These are phyloP conservation scores for Botrytis sinoallii DNA, from an alignment of 2,329 filamentous ascomycete species.

Conservation along the genomic window DNA sequence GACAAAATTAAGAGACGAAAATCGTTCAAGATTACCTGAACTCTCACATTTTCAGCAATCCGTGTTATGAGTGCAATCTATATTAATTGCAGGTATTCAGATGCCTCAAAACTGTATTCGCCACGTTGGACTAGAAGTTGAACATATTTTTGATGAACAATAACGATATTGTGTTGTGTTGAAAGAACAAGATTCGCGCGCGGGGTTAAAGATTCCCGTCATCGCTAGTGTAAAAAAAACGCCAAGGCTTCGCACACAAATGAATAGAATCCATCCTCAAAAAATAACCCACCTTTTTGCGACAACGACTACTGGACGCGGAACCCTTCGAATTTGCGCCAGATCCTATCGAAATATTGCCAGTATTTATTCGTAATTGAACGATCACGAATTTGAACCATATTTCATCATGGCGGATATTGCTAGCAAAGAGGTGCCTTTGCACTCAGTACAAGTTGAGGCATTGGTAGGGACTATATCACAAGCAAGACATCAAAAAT, in stretches of 20 bases:
- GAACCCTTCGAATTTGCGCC: constrained; percentile 9
- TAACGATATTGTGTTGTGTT: background rate
- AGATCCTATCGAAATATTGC: constrained; percentile 4
- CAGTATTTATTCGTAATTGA: background rate
- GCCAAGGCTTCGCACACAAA: constrained; percentile 22
- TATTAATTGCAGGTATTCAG: background rate
- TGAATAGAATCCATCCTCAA: constrained; percentile 17
- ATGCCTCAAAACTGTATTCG: background rate
- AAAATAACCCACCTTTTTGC: constrained; percentile 20
- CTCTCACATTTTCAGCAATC: background rate
- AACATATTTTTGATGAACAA: background rate
- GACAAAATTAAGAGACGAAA: constrained; percentile 6
- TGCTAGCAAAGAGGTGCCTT: constrained; percentile 60
- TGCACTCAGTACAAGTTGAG: constrained; percentile 90
- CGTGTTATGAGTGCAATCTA: background rate
- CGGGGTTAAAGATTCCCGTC: constrained; percentile 14
- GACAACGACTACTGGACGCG: constrained; percentile 17
- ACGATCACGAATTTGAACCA: constrained; percentile 7
- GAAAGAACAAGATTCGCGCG: constrained; percentile 9
- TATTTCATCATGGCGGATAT: constrained; percentile 54
- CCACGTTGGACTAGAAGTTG: background rate
- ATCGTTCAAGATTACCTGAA: background rate
- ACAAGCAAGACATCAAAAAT: constrained; percentile 36
- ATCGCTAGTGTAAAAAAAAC: constrained; percentile 15
- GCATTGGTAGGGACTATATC: constrained; percentile 67